These are phyloP conservation scores for Lithospermum erythrorhizon DNA, from an alignment of 257 asterid species.

Conservation along the genomic window DNA sequence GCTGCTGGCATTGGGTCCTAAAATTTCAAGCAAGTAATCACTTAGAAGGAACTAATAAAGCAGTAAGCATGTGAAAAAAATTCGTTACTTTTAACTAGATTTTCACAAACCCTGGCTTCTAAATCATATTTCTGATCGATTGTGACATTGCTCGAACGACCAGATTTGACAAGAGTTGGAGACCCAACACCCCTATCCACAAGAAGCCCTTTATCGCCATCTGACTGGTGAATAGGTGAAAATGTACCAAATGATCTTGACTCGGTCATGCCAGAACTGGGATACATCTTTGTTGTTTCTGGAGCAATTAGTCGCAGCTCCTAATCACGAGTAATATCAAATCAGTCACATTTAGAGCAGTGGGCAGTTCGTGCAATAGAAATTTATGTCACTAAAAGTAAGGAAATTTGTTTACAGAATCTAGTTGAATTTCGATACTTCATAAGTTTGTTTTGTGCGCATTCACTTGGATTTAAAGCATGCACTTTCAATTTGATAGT, in stretches of 20 bases:
- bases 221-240: conserved; percentile 65
- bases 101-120: conserved; percentile 61
- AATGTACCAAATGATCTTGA: conserved; percentile 62
- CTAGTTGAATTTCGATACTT: too few species aligned
- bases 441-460: neutral
- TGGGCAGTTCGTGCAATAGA: neutral
- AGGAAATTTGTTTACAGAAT: neutral
- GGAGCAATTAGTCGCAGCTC: conserved; percentile 54
- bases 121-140: conserved; percentile 51
- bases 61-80: neutral
- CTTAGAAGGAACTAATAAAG: conserved; percentile 17
- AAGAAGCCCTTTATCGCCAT: conserved; percentile 71
- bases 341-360: neutral
- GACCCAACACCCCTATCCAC: conserved; percentile 99
- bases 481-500: neutral
- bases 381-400: neutral
- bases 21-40: conserved; percentile 11
- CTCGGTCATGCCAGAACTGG: conserved; percentile 45
- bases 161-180: conserved; percentile 70
- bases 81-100: neutral
- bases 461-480: too few species aligned
- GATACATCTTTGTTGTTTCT: conserved; percentile 35
- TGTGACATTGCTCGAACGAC: conserved; percentile 44
- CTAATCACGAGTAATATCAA: conserved; percentile 25
- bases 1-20: conserved; percentile 97